A percentile compares a stretch with the other conserved stretches of the same genome.
Evolutionary conservation across 768 basidiomycete species (phyloP).

Genomic region (Mycena pura): DNA sequence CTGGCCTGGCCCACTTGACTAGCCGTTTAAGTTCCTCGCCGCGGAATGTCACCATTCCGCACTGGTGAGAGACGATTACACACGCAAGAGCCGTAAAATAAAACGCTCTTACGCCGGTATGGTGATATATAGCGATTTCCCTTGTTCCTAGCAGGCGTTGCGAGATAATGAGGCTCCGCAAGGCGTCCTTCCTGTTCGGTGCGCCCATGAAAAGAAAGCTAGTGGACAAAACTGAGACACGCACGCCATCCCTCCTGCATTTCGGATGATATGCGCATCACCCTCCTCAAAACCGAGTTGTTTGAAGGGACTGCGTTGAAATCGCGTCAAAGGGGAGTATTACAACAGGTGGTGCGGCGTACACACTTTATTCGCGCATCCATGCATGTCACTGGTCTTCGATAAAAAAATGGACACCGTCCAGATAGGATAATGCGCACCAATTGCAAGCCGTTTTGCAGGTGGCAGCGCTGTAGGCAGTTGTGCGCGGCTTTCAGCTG

Average conservation of each 20-base stretch:
- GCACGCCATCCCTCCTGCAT: slow-evolving; percentile 73
- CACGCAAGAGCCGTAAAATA: no score
- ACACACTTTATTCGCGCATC: slow-evolving; percentile 73
- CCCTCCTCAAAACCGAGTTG: slow-evolving; percentile 70
- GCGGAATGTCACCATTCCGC: slow-evolving; percentile 75
- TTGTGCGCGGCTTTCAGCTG: not conserved
- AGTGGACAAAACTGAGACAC: slow-evolving; percentile 28
- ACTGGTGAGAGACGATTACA: no score
- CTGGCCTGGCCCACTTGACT: slow-evolving; percentile 54
- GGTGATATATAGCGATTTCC: slow-evolving; percentile 73
- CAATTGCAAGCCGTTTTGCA: slow-evolving; percentile 41
- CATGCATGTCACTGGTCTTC: slow-evolving; percentile 47
- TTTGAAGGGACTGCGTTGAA: slow-evolving; percentile 57
- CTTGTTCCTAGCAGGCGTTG: slow-evolving; percentile 75
- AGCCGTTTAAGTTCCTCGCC: slow-evolving; percentile 54
- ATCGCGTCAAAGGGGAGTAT: not conserved
- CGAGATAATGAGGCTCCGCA: slow-evolving; percentile 73
- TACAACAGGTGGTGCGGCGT: not conserved
- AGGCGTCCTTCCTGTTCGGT: slow-evolving; percentile 52
- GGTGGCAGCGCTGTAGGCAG: slow-evolving; percentile 29
- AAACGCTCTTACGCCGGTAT: no score
- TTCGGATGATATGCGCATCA: slow-evolving; percentile 76
- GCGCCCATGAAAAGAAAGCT: slow-evolving; percentile 35
- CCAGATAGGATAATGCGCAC: slow-evolving; percentile 30
- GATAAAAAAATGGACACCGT: not conserved